phyloP scores from a whole-genome alignment of 257 asterid genomes.

The Marsdenia floribunda region DNA sequence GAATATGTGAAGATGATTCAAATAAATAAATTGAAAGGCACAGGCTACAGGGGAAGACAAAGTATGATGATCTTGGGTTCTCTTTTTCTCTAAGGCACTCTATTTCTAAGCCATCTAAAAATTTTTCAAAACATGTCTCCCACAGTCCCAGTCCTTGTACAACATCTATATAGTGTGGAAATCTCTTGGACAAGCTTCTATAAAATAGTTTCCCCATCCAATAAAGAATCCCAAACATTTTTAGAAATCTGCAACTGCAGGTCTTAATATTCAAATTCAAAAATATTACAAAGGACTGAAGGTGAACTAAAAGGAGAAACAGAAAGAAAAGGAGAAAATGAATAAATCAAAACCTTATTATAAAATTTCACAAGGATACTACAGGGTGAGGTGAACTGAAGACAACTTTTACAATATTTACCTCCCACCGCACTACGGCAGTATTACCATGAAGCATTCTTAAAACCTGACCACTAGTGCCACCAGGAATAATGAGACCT shows the following conservation, averaged over 20 bases:
- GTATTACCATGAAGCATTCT: conserved; percentile 55
- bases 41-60: neutral
- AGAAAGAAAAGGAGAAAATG: neutral
- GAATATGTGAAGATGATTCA: conserved; percentile 1
- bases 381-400: conserved; percentile 7
- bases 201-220: neutral
- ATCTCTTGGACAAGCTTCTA: neutral
- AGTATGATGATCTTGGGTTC: neutral
- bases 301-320: neutral
- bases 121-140: neutral
- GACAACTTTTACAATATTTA: conserved; percentile 19
- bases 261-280: neutral
- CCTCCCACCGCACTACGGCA: conserved; percentile 98
- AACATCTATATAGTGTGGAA: neutral
- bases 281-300: neutral
- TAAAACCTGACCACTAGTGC: conserved; percentile 73
- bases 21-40: neutral
- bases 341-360: neutral
- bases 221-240: neutral
- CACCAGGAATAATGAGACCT: conserved; percentile 73
- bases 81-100: neutral
- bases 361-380: neutral
- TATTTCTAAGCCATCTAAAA: neutral
- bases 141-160: neutral
- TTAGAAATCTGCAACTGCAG: neutral